Percentiles rank a stretch among this genome's conserved stretches.
Evolutionary conservation across 2,329 filamentous ascomycete species (phyloP).

Genomic region (Aspergillus tubingensis): DNA sequence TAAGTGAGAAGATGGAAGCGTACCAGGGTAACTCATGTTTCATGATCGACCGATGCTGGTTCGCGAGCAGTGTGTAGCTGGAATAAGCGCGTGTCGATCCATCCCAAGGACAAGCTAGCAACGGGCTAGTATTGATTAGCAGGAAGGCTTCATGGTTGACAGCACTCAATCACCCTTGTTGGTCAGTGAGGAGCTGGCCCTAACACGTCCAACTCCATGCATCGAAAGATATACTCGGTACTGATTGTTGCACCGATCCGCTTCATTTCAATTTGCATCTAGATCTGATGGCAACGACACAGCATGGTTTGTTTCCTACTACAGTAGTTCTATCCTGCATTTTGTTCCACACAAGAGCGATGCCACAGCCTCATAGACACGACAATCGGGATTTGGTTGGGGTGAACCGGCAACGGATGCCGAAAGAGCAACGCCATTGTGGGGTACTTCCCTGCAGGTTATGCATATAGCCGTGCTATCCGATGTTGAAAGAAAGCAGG

Average conservation of each 20-base stretch:
- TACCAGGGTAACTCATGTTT: no score
- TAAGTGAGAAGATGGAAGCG: no score
- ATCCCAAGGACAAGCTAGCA: neutral
- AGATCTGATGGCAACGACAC: neutral
- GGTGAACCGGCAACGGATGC: neutral
- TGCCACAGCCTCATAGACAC: neutral
- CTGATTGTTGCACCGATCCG: neutral
- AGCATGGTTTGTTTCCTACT: neutral
- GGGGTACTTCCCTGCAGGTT: neutral
- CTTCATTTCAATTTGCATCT: neutral
- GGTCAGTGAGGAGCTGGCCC: neutral
- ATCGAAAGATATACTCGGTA: neutral
- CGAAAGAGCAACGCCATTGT: slow-evolving; percentile 2
- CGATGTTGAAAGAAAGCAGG: neutral
- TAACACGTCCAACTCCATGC: neutral
- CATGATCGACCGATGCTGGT: no score
- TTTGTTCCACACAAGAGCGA: neutral
- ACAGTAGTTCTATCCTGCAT: neutral
- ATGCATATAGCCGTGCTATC: neutral
- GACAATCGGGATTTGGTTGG: neutral
- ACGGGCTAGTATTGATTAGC: neutral
- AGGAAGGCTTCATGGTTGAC: neutral
- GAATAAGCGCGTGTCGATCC: no score
- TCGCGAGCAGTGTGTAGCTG: no score
- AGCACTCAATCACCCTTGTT: neutral